Evolutionary conservation across 1,284 basidiomycete species (phyloP).

Genomic region (Cerioporus squamosus): DNA sequence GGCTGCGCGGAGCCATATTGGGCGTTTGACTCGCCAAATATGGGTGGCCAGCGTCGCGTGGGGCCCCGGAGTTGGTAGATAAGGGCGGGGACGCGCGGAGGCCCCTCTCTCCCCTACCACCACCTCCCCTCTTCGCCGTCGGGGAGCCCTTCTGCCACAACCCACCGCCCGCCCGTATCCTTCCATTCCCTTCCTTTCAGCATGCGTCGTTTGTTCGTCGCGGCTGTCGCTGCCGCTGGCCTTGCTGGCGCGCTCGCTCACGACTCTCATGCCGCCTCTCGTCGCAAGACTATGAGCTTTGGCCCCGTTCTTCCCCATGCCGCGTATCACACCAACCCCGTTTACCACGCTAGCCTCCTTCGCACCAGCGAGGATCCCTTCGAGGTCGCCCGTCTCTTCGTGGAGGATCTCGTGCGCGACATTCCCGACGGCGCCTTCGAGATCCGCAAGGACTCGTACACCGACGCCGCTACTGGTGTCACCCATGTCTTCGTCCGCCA

Average conservation of each 20-base stretch:
- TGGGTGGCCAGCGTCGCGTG: conserved; percentile 22
- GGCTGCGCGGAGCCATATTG: conserved; percentile 11
- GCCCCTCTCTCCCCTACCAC: conserved; percentile 23
- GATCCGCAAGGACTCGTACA: conserved; percentile 84
- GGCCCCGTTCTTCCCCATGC: conserved; percentile 78
- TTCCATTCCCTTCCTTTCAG: conserved; percentile 14
- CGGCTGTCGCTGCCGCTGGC: conserved; percentile 36
- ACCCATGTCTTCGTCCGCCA: conserved; percentile 87
- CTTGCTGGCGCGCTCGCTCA: conserved; percentile 35
- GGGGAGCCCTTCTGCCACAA: conserved; percentile 22
- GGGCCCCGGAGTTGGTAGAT: conserved; percentile 18
- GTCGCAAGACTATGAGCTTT: conserved; percentile 81
- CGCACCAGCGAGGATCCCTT: conserved; percentile 49
- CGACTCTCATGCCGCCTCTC: conserved; percentile 34
- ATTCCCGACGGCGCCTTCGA: conserved; percentile 51
- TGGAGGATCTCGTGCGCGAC: conserved; percentile 50
- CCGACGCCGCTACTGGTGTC: conserved; percentile 81
- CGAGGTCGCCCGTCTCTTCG: conserved; percentile 64
- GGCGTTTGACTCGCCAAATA: conserved; percentile 14
- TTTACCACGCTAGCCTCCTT: conserved; percentile 45
- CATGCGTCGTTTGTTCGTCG: conserved; percentile 41
- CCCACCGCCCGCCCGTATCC: not conserved
- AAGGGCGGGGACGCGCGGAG: conserved; percentile 21
- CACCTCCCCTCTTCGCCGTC: conserved; percentile 27
- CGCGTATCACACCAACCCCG: conserved; percentile 60